Base-by-base conservation (phyloP, 805 yeast genomes). In the Candida insectalens region DNA sequence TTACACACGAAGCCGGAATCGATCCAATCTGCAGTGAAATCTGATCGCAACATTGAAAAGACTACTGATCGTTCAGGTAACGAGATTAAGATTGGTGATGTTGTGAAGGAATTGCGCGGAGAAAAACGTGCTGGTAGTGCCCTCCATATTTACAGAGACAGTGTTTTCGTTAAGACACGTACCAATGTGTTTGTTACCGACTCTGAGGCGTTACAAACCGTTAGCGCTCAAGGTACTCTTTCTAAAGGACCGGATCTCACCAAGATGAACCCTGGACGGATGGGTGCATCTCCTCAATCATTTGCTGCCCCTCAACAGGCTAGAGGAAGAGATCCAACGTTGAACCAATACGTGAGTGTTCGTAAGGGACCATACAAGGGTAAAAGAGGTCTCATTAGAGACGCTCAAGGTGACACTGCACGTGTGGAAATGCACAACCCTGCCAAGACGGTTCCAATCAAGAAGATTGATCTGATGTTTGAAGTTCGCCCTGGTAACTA, bases 321-420 rank as follows among this genome's bases (percentile, higher is more conserved):
- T 35, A 59, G 62, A 40, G 95, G 95, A 6, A 74, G 95, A 44
- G 95, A 85, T 55, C 72, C 73, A 31, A 74, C 94, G 19, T 51
- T 92, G 25, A 82, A 84, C 45, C 85, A 84, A 51, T 80, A 81
- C 38, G 96, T 92, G 16, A 74, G 85, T 43, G 82, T 92, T 32
- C 74, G 83, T 25, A 77, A 82, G 50, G 85, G 96, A n/a, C 92
- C 94, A 31, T 85, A 89, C 57, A 92, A 92, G 61, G 97, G 98
- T 30, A 75, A 85, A 45, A 77, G 80, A 62, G 98, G 98, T 54
- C 82, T 84, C 43, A 84, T 92, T 28, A 81, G 83, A 45, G 97
- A 92, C 53, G 85, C 95, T 7, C 92, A 85, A 47, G 98, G 94
- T 41, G 81, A 81, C 10, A 73, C 71, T 45, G 97, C 96, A 2